Conservation (phyloP, 176 grass and related monocot genomes). For the Ananas comosus region DNA sequence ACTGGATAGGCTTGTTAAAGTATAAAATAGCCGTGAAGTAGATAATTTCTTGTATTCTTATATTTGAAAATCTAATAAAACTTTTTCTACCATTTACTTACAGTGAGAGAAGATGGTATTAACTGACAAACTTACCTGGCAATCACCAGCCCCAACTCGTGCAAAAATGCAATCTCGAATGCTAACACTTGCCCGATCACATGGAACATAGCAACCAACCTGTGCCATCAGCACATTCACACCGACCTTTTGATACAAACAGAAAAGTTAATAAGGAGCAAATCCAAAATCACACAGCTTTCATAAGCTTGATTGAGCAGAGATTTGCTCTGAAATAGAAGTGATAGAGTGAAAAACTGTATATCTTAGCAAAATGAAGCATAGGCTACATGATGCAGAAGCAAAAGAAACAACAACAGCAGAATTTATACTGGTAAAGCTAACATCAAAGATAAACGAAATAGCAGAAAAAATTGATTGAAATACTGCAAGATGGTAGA, state of each 20-base stretch:
- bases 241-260: conserved; percentile 49
- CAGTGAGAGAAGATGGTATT: neutral
- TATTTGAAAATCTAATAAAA: neutral
- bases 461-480: too few species aligned
- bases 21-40: neutral
- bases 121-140: conserved; percentile 57
- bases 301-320: neutral
- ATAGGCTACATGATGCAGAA: conserved; percentile 13
- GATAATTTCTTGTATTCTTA: neutral
- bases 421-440: neutral
- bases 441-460: neutral
- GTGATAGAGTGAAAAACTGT: neutral
- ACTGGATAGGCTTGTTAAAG: neutral
- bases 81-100: neutral
- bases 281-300: neutral
- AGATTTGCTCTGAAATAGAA: neutral
- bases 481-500: too few species aligned
- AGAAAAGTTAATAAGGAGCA: neutral
- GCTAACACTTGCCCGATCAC: conserved; percentile 70
- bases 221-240: conserved; percentile 93
- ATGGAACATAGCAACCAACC: conserved; percentile 92
- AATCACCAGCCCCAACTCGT: conserved; percentile 98
- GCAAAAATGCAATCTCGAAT: conserved; percentile 98
- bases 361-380: conserved; percentile 10
- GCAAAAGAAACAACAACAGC: conserved; percentile 15